Percentiles rank a stretch among this genome's conserved stretches.
These are phyloP conservation scores for Pichia insulana DNA, from an alignment of 805 yeast species.

Conservation along the genomic window DNA sequence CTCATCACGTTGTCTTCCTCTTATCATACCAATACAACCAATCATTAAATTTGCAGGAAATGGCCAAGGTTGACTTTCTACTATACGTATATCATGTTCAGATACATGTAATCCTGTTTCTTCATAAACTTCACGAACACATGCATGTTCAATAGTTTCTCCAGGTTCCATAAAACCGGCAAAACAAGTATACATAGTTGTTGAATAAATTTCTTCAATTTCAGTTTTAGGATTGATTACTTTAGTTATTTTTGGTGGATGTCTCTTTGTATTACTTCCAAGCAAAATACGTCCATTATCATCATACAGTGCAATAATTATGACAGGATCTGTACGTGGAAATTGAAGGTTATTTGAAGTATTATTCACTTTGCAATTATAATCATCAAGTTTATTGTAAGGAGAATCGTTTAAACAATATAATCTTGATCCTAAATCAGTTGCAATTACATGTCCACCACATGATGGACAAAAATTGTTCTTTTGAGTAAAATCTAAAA, in stretches of 20 bases:
- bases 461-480: slow-evolving; percentile 82
- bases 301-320: slow-evolving; percentile 72
- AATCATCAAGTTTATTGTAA: slow-evolving; percentile 1
- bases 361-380: slow-evolving; percentile 32
- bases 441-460: slow-evolving; percentile 53
- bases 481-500: slow-evolving; percentile 73
- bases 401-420: slow-evolving; percentile 35
- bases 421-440: slow-evolving; percentile 61
- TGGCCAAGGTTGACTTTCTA: slow-evolving; percentile 94
- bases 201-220: slow-evolving; percentile 26
- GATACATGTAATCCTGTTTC: slow-evolving; percentile 72
- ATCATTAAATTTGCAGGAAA: slow-evolving; percentile 90
- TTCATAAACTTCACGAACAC: slow-evolving; percentile 87
- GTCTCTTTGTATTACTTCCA: slow-evolving; percentile 51
- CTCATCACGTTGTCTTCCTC: slow-evolving; percentile 57
- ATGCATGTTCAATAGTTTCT: slow-evolving; percentile 84
- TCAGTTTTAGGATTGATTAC: slow-evolving; percentile 45
- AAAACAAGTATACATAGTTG: slow-evolving; percentile 65
- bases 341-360: slow-evolving; percentile 63
- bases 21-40: slow-evolving; percentile 81
- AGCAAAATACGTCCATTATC: slow-evolving; percentile 52
- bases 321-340: slow-evolving; percentile 88
- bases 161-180: slow-evolving; percentile 97
- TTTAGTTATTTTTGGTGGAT: slow-evolving; percentile 38
- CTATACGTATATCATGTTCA: slow-evolving; percentile 46